phyloP scores from a whole-genome alignment of 202 grass and related monocot species.

The Schoenoplectus triqueter region DNA sequence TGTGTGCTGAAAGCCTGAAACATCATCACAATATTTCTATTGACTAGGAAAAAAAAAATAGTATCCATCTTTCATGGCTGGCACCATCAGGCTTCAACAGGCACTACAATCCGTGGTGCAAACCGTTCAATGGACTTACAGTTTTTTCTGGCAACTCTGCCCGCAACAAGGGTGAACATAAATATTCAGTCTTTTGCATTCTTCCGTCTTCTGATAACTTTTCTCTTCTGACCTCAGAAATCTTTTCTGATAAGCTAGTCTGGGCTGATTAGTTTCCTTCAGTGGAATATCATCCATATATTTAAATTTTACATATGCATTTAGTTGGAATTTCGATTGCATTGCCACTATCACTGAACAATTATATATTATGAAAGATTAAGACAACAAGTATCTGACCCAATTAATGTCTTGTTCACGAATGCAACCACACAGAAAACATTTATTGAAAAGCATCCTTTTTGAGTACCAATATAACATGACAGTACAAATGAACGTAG shows the following conservation, averaged over 20 bases:
- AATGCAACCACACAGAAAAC: neutral
- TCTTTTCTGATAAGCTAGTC: neutral
- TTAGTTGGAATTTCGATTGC: neutral
- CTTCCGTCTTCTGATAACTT: neutral
- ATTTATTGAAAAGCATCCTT: neutral
- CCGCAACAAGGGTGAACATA: slow-evolving; percentile 58
- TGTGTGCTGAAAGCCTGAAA: neutral
- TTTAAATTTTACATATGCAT: neutral
- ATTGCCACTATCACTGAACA: neutral
- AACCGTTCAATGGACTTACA: slow-evolving; percentile 80
- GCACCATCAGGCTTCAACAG: slow-evolving; percentile 33
- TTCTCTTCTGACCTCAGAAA: neutral
- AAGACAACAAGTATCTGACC: neutral
- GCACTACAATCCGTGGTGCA: slow-evolving; percentile 68
- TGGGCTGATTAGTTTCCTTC: neutral
- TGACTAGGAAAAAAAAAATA: neutral
- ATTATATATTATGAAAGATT: neutral
- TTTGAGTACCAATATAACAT: neutral
- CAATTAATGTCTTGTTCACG: neutral
- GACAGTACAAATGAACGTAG: slow-evolving; percentile 34
- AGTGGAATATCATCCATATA: neutral
- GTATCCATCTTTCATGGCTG: slow-evolving; percentile 39
- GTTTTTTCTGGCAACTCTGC: slow-evolving; percentile 77
- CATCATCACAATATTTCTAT: neutral
- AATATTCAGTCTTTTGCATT: neutral